Evolutionary conservation across 768 basidiomycete species (phyloP), one percentile per base, ranked within the genome.

Genomic region (Agaricus subrufescens): DNA sequence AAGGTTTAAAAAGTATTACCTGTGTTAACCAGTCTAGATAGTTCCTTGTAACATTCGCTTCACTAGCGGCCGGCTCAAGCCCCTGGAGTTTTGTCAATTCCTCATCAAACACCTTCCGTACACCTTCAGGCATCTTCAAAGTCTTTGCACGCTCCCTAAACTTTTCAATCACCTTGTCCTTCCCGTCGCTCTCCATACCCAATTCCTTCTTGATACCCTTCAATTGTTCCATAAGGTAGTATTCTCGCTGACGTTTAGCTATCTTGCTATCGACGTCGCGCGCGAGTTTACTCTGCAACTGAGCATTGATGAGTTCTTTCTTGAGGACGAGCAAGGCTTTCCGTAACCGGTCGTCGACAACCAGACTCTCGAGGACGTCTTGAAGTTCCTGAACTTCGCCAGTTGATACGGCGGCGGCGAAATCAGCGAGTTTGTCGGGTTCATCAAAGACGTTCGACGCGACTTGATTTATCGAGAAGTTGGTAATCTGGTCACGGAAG

Each of bases 401-500:
- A 0, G 89, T 87, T 0, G 90, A 94, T 0, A 98, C 94, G 0
- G 95, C 95, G 0, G 97, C 97, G 0, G 96, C 94, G 61, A 98
- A 96, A 67, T 99, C 97, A 0, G 95, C 96, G 26, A 98, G 84
- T 67, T 94, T 94, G 69, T 97, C 94, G 0, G 96, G 96, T 65
- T 98, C 95, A 65, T 98, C 94, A 63, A 98, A 98, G 54, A 97
- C 90, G 71, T 94, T 97, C 8, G 89, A 82, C 1, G 94, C 89
- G 54, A 92, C 84, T 67, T 96, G 93, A 67, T 89, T 89, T 71
- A 96, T 94, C 14, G 90, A 90, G 70, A 97, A 97, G 68, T 93
- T 94, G 60, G 94, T 94, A 62, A 98, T 96, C 67, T 98, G 95
- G 75, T 98, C 96, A 43, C 95, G 89, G 86, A 98, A 98, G 61